Evolutionary conservation across 1,284 basidiomycete species (phyloP), one percentile per base, ranked within the genome.

Genomic region (Trametes pubescens): DNA sequence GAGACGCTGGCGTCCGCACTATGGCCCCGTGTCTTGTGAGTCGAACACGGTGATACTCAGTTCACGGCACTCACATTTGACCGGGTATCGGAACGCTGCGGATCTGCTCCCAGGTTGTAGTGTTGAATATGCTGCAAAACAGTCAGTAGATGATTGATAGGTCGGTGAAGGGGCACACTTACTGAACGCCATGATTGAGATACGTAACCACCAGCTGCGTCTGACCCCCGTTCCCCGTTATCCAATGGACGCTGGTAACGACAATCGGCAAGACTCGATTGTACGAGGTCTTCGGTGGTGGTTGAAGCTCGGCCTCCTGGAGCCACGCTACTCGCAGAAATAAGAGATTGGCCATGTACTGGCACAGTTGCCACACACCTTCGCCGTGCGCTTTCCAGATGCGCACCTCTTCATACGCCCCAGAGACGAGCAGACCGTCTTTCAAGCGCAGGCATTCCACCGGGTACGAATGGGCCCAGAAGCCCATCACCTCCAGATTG

Each of bases 1-100:
- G 61, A 62, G 9, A 62, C 16, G 24, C 54, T 57, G 18, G 49
- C 46, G 26, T 62, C 54, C 5, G 54, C 61, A 32, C 61, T 62
- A 32, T 18, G 9, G 29, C 10, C 4, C 34, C 16, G 32, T 51
- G n/a, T n/a, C n/a, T n/a, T n/a, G n/a, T n/a, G n/a, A n/a, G n/a
- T n/a, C n/a, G 14, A 51, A 26, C 22, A 51, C 14, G 40, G 40
- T 16, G 48, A 40, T 16, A 7, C 8, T 18, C 14, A 48, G 44
- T 16, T 7, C 16, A 57, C 8, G 46, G 6, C n/a, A 44, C 48
- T 14, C 32, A 59, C 57, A 59, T 59, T 44, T 59, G 57, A 3
- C 57, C 57, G 9, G 22, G 21, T 4, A 59, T 49, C 8, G 57
- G 57, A 14, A 59, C 32, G 22, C 37, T 51, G 22, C 57, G 34